Conservation (phyloP, 805 yeast genomes). For the Cyberlindnera xylosilytica region DNA sequence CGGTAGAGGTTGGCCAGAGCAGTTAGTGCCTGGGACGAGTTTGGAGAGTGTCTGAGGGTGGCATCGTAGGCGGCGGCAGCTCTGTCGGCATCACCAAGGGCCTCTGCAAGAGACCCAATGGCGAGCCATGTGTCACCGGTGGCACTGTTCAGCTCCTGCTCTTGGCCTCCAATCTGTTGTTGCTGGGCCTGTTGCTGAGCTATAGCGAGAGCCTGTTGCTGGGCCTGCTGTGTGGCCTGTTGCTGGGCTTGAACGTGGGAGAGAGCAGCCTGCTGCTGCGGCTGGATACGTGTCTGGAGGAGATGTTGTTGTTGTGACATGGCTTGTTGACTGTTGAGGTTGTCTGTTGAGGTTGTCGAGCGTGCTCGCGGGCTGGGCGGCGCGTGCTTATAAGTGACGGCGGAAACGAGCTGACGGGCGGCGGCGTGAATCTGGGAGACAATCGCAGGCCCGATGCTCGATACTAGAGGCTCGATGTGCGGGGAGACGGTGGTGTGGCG, state of each 20-base stretch:
- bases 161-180: constrained; percentile 28
- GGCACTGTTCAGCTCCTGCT: constrained; percentile 40
- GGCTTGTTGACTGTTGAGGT: background rate
- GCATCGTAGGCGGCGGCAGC: constrained; percentile 88
- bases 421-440: no score
- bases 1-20: constrained; percentile 87
- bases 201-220: constrained; percentile 1
- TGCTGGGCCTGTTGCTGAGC: constrained; percentile 5
- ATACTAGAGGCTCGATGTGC: no score
- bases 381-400: no score
- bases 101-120: constrained; percentile 84
- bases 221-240: constrained; percentile 5
- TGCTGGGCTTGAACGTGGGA: no score
- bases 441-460: no score
- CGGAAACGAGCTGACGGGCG: no score
- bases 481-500: no score
- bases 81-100: constrained; percentile 82
- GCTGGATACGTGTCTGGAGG: constrained; percentile 4
- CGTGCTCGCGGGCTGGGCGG: no score
- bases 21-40: constrained; percentile 79
- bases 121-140: constrained; percentile 87
- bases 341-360: background rate
- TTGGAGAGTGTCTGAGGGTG: constrained; percentile 82
- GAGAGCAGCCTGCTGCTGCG: constrained; percentile 1
- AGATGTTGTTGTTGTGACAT: background rate